phyloP scores from a whole-genome alignment of 345 rosid species.

The Balakata baccata region DNA sequence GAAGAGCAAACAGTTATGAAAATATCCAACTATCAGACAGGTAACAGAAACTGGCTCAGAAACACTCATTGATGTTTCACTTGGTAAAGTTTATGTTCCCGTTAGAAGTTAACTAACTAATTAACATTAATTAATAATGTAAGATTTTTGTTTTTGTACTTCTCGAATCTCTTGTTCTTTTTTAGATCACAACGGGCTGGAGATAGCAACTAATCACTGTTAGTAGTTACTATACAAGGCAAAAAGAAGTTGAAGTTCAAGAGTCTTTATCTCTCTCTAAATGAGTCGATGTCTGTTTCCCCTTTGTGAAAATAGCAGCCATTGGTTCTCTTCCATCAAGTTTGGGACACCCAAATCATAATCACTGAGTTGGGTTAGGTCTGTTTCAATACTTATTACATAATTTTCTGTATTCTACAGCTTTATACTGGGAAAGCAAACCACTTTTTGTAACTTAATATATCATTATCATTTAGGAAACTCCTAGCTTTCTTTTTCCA shows the following conservation, averaged over 20 bases:
- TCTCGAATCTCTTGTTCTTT: not conserved
- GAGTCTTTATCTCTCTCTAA: slow-evolving; percentile 6
- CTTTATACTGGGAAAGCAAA: slow-evolving; percentile 15
- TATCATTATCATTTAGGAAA: slow-evolving; percentile 13
- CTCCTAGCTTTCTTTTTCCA: slow-evolving; percentile 16
- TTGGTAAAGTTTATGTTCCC: too few species aligned
- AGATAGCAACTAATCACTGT: not conserved
- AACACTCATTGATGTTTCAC: too few species aligned
- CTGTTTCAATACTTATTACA: slow-evolving; percentile 10
- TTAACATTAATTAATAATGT: too few species aligned
- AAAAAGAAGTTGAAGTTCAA: not conserved
- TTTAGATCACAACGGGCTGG: not conserved
- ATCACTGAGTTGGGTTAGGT: slow-evolving; percentile 16
- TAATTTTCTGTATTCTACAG: not conserved
- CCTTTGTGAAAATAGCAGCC: slow-evolving; percentile 15
- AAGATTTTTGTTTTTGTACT: too few species aligned
- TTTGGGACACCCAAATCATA: slow-evolving; percentile 24
- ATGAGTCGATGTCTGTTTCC: slow-evolving; percentile 9
- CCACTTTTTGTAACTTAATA: slow-evolving; percentile 6
- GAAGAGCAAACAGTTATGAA: too few species aligned
- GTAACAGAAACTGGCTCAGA: too few species aligned
- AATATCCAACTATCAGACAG: too few species aligned
- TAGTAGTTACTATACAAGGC: slow-evolving; percentile 1
- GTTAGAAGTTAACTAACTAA: too few species aligned
- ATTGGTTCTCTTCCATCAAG: slow-evolving; percentile 31